Conservation (phyloP, 2,329 filamentous ascomycete species). For the Dactylonectria estremocensis region DNA sequence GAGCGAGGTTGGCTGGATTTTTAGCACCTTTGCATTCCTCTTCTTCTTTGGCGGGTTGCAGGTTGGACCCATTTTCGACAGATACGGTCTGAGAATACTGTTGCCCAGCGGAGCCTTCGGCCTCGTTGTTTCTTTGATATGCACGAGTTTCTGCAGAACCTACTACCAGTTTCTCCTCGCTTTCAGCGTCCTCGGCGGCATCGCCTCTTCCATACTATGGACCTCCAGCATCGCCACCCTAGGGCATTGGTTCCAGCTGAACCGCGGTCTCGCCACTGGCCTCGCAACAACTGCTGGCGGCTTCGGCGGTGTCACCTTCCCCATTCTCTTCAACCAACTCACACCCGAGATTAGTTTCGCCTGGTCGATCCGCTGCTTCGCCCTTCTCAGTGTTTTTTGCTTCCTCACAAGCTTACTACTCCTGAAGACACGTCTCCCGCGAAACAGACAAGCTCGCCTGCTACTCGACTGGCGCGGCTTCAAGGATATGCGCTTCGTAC, state of each 20-base stretch:
- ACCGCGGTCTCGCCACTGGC: slow-evolving; percentile 78
- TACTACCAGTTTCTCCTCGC: slow-evolving; percentile 82
- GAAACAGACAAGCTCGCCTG: slow-evolving; percentile 58
- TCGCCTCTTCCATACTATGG: slow-evolving; percentile 78
- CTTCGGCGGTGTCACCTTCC: slow-evolving; percentile 70
- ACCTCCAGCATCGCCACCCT: slow-evolving; percentile 77
- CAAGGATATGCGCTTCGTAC: slow-evolving; percentile 3
- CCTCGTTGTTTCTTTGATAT: slow-evolving; percentile 12
- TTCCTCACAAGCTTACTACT: slow-evolving; percentile 51
- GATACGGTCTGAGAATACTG: not conserved
- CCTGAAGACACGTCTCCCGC: slow-evolving; percentile 61
- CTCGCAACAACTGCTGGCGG: slow-evolving; percentile 77
- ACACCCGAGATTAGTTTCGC: slow-evolving; percentile 47
- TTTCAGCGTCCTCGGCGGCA: slow-evolving; percentile 76
- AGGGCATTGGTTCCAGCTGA: slow-evolving; percentile 78
- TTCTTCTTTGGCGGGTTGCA: slow-evolving; percentile 80
- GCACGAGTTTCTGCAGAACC: slow-evolving; percentile 19
- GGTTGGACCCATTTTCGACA: slow-evolving; percentile 58
- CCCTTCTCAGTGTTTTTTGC: slow-evolving; percentile 43
- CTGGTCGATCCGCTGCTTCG: slow-evolving; percentile 51
- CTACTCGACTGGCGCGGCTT: slow-evolving; percentile 9
- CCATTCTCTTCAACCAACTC: slow-evolving; percentile 49
- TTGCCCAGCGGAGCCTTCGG: slow-evolving; percentile 10
- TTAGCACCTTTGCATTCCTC: slow-evolving; percentile 79
- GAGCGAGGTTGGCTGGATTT: slow-evolving; percentile 73